phyloP scores from a whole-genome alignment of 2,329 filamentous ascomycete genomes.

The Periconia digitata region DNA sequence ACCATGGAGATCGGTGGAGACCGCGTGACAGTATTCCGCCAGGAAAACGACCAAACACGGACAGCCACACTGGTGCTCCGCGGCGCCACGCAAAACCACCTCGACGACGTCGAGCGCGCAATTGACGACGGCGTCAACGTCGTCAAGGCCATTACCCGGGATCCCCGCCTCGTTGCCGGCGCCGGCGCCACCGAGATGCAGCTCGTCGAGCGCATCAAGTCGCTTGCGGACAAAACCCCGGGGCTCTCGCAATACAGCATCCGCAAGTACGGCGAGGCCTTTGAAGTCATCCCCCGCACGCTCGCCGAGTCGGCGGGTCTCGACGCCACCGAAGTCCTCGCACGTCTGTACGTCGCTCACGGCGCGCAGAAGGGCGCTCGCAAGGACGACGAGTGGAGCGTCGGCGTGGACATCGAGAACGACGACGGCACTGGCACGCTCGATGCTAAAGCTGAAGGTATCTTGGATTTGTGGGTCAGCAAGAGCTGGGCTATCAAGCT shows the following conservation, averaged over 20 bases:
- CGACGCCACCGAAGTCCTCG: conserved; percentile 95
- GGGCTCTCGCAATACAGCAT: conserved; percentile 95
- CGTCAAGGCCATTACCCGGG: conserved; percentile 95
- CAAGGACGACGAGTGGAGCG: conserved; percentile 77
- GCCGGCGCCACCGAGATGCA: conserved; percentile 94
- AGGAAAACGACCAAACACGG: conserved; percentile 88
- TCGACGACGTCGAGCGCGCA: conserved; percentile 94
- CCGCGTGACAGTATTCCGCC: conserved; percentile 95
- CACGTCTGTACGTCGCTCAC: conserved; percentile 89
- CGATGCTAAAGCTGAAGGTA: conserved; percentile 83
- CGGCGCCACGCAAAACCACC: conserved; percentile 95
- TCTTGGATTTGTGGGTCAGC: conserved; percentile 85
- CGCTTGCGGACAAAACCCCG: conserved; percentile 87
- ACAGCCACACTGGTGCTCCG: conserved; percentile 93
- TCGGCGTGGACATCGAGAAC: conserved; percentile 94
- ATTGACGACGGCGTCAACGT: conserved; percentile 98
- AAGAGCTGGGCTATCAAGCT: conserved; percentile 98
- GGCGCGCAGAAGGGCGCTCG: conserved; percentile 54
- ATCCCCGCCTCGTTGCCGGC: conserved; percentile 86
- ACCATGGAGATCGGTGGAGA: conserved; percentile 97
- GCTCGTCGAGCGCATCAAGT: conserved; percentile 87
- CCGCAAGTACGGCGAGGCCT: conserved; percentile 95
- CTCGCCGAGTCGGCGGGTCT: conserved; percentile 93
- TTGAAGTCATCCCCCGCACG: conserved; percentile 93
- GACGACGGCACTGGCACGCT: conserved; percentile 77